Base-by-base conservation (phyloP, 2,329 filamentous ascomycete species). In the Scytalidium sp. region DNA sequence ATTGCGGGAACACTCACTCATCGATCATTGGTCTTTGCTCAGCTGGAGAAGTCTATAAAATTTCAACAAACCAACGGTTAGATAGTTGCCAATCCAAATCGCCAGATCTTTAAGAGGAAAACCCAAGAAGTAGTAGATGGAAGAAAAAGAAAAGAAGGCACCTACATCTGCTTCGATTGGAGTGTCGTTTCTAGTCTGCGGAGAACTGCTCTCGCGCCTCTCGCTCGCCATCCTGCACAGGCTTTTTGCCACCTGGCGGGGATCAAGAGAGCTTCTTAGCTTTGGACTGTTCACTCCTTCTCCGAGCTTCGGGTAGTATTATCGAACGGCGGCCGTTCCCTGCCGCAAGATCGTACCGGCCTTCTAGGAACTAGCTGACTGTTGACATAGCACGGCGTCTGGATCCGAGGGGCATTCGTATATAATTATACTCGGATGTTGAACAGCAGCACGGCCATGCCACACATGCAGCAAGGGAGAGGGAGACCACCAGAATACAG, bases 91-190 rank as follows among this genome's bases (percentile, higher is more conserved):
- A 45, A 19, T 23, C 25, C n/a, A 27, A 45, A 19, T 25, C 43
- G 17, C 27, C 25, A 8, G 19, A 32, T 5, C 2, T 13, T 13
- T 7, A 27, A 7, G 25, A 27, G 7, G 13, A 27, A 17, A 6
- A 11, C 15, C n/a, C n/a, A 19, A 20, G 41, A 42, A 19, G 19
- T 42, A 23, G 19, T 15, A 21, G 15, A 43, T 43, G 3, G 20
- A 36, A 36, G 32, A 4, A 15, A 6, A 36, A 9, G 32, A 8
- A 15, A n/a, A 8, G 15, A 36, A 42, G 23, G 5, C 22, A 53
- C 56, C 27, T 22, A 60, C 56, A 42, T 60, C 58, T 41, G 57
- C 49, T 45, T 59, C 55, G 19, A 60, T 59, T 1, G 56, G 58
- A 20, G 51, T 58, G 13, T 49, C 47, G 23, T 41, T 29, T 5